Evolutionary conservation across 2,329 filamentous ascomycete species (phyloP), one percentile per base, ranked within the genome.

Genomic region (Fusarium abutilonis): DNA sequence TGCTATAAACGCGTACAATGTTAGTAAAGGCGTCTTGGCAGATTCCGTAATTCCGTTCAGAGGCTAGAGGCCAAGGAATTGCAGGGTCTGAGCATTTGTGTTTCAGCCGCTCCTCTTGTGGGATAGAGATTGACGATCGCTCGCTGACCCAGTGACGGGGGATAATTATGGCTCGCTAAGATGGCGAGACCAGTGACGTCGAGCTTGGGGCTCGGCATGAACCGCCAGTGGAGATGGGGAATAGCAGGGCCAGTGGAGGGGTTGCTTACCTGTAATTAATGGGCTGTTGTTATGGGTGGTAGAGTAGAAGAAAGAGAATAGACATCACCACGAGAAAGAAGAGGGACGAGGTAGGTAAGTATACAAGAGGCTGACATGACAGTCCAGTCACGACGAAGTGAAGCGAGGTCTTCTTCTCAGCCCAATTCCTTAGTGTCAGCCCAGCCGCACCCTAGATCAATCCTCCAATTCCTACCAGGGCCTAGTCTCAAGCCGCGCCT

Each of bases 401-500:
- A 29, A 35, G 21, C 21, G 23, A 26, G 23, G 23, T 36, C 26
- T 41, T 44, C 56, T 44, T 40, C 57, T 52, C 63, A 66, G 58
- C 63, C 47, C 48, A 36, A 40, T 49, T 43, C 9, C 47, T 41
- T 51, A 36, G 41, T 51, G 56, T 64, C 61, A 67, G 64, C 59
- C 63, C 60, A 62, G 63, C 58, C 63, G 53, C 63, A 56, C 57
- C 53, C 39, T 42, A 61, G 54, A 36, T 43, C 35, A 28, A 54
- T 56, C 47, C 59, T 57, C 48, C 55, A 52, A 59, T 51, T 51
- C 56, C 56, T 41, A 38, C 23, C 45, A 51, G 14, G 47, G 53
- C 46, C 58, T 67, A 69, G 64, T 44, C 50, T 36, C 55, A 54
- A 56, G 53, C 64, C 56, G 35, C 52, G 56, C 55, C 68, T 62